Percentiles rank a stretch among this genome's conserved stretches.
phyloP scores from a whole-genome alignment of 164 flowering plant species.

The Liquidambar formosana region DNA sequence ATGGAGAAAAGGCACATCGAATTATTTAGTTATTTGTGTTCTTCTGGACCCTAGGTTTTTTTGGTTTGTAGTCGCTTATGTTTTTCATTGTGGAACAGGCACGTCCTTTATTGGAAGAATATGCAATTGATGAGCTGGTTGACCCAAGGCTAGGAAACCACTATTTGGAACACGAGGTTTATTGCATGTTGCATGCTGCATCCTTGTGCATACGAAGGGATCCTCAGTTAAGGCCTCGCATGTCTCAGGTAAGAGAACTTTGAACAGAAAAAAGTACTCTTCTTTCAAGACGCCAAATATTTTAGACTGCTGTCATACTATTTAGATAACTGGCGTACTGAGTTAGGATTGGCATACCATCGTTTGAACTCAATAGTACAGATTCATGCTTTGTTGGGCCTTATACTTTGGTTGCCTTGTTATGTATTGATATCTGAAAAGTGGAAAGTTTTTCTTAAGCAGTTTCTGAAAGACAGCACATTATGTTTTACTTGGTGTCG shows the following conservation, averaged over 20 bases:
- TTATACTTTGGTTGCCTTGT: too few species aligned
- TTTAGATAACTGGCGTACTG: neutral
- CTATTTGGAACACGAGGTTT: constrained; percentile 53
- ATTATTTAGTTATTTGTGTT: too few species aligned
- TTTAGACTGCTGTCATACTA: neutral
- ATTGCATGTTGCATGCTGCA: constrained; percentile 75
- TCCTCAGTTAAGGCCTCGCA: constrained; percentile 62
- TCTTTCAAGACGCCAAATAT: neutral
- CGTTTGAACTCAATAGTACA: too few species aligned
- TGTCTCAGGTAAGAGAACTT: constrained; percentile 56
- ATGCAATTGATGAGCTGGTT: constrained; percentile 48
- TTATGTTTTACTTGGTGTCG: too few species aligned
- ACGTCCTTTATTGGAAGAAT: constrained; percentile 55
- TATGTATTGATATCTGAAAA: too few species aligned
- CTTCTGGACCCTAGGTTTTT: too few species aligned
- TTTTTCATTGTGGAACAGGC: constrained; percentile 34
- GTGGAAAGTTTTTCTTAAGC: too few species aligned
- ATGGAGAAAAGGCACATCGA: too few species aligned
- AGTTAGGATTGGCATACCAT: too few species aligned
- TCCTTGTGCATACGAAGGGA: constrained; percentile 65
- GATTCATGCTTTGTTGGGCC: too few species aligned
- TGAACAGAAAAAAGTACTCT: neutral
- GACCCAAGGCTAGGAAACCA: constrained; percentile 49
- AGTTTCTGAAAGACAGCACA: too few species aligned
- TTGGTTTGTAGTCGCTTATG: neutral